Percentiles rank a stretch among this genome's conserved stretches.
These are phyloP conservation scores for Podaxis sp. DNA, from an alignment of 768 basidiomycete genomes.

Conservation along the genomic window DNA sequence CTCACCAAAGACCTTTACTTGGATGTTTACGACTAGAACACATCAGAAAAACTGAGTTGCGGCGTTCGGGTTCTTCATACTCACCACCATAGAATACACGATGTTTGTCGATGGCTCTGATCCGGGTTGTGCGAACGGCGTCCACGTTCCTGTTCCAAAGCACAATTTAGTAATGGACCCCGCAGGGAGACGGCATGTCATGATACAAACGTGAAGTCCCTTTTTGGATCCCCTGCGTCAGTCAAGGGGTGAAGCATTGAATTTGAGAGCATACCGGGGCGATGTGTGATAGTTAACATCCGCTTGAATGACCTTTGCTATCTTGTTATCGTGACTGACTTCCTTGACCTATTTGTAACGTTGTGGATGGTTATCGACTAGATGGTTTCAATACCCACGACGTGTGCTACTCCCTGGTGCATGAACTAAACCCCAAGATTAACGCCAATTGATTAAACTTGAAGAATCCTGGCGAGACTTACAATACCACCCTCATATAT, in stretches of 20 bases:
- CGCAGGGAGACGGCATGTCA: neutral
- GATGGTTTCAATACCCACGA: conserved; percentile 40
- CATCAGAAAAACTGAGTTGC: neutral
- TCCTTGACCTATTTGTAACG: conserved; percentile 54
- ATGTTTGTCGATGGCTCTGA: conserved; percentile 58
- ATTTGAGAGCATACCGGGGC: conserved; percentile 42
- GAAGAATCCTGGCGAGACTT: conserved; percentile 17
- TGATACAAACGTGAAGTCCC: conserved; percentile 67
- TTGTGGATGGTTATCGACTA: neutral
- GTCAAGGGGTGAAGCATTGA: neutral
- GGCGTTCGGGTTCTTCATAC: conserved; percentile 20
- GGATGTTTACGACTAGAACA: conserved; percentile 52
- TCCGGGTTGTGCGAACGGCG: conserved; percentile 70
- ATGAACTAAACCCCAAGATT: conserved; percentile 52
- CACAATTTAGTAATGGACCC: neutral
- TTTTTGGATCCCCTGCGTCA: conserved; percentile 19
- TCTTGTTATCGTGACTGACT: conserved; percentile 72
- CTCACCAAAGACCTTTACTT: conserved; percentile 72
- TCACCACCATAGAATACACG: conserved; percentile 70
- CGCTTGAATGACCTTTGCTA: conserved; percentile 65
- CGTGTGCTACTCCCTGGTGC: conserved; percentile 80
- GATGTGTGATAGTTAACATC: conserved; percentile 84
- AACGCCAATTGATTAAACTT: neutral
- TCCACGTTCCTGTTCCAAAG: conserved; percentile 57
- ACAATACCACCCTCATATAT: conserved; percentile 88